phyloP scores from a whole-genome alignment of 176 grass and related monocot species.

The Carex parvula region DNA sequence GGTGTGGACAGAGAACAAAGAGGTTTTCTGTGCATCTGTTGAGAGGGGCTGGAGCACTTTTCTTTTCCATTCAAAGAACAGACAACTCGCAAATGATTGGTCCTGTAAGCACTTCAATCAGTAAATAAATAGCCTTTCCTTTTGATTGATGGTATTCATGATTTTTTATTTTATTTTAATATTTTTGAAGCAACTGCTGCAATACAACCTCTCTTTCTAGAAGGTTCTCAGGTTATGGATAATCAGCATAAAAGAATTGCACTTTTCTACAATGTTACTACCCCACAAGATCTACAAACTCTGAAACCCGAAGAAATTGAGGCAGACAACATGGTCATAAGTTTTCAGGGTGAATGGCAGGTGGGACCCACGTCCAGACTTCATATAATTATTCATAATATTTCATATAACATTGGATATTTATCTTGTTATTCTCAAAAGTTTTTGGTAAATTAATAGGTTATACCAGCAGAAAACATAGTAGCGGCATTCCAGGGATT shows the following conservation, averaged over 20 bases:
- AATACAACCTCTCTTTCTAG: constrained; percentile 72
- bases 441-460: constrained; percentile 44
- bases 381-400: background rate
- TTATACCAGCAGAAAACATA: constrained; percentile 95
- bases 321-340: constrained; percentile 54
- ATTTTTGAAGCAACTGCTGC: constrained; percentile 54
- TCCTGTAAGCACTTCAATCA: constrained; percentile 50
- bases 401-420: background rate
- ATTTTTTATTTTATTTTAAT: constrained; percentile 17
- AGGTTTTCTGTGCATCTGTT: constrained; percentile 74
- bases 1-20: constrained; percentile 78
- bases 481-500: constrained; percentile 84
- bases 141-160: background rate
- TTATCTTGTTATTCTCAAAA: background rate
- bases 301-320: constrained; percentile 51
- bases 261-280: constrained; percentile 56
- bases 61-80: constrained; percentile 54
- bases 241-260: constrained; percentile 46
- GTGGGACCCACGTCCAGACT: constrained; percentile 28
- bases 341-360: constrained; percentile 81
- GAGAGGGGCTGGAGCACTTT: constrained; percentile 95
- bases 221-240: constrained; percentile 49
- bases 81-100: constrained; percentile 68
- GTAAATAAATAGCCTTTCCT: background rate
- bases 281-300: constrained; percentile 50